Base-by-base conservation (phyloP, 2,329 filamentous ascomycete genomes). In the Ophiostoma tasmaniense region DNA sequence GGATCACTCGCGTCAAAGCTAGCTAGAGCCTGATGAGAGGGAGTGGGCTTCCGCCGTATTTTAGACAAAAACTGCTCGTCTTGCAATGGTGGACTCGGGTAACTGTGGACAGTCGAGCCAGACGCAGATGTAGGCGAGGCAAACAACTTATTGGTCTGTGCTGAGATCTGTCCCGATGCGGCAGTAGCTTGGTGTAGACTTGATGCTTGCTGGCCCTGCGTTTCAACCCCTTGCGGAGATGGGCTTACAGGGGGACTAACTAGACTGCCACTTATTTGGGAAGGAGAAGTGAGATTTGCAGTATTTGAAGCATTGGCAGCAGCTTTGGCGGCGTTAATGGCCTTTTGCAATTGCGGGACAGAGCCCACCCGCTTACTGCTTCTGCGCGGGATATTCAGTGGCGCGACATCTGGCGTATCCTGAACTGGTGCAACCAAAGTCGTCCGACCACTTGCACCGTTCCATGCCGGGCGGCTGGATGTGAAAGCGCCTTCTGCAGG, bases 371-470 rank as follows among this genome's bases (percentile, higher is more conserved):
- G 79, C 73, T 81, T 85, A 74, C 77, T 81, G 74, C 78, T 83
- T 75, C 81, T 86, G 59, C 79, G 80, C 20, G 84, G 83, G 68
- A 89, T 80, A 71, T 79, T 83, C 59, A 90, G 77, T n/a, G 87
- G 85, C 69, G 83, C 78, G 17, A 83, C 84, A 70, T 81, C 79
- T 59, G 79, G 80, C 45, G 86, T 85, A 75, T 91, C 89, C 74
- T 81, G 83, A 50, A 91, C 83, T 3, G 89, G 87, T 62, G 84
- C 83, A 42, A 90, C 84, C 69, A 91, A 81, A 45, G 85, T 81
- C 59, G 83, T 83, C 72, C 90, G 85, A 35, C 90, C 90, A 75
- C 88, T 92, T 50, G 87, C 87, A 22, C 90, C 90, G 74, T 88
- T 89, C 90, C 90, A 93, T 69, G 87, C 82, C 5, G 87, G 86